These are phyloP conservation scores for Colletotrichum lupini DNA, from an alignment of 2,329 filamentous ascomycete genomes.

Conservation along the genomic window DNA sequence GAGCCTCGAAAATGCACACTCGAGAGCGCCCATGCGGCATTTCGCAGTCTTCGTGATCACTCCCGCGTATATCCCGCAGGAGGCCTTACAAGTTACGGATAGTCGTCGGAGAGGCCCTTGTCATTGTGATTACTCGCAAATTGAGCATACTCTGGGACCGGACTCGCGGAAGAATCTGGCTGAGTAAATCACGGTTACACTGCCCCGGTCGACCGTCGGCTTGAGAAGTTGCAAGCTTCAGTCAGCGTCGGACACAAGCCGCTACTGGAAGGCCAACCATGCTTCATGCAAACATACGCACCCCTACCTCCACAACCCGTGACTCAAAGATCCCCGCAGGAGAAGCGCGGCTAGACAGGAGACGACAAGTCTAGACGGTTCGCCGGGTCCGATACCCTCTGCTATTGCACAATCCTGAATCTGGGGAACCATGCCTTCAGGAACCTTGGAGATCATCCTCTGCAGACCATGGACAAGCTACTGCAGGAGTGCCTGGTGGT, in stretches of 20 bases:
- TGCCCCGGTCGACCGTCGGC: not conserved
- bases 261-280: not conserved
- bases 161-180: not conserved
- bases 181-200: not conserved
- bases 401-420: not conserved
- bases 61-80: not conserved
- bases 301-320: constrained; percentile 20
- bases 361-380: constrained; percentile 2
- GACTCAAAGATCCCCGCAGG: constrained; percentile 12
- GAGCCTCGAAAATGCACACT: not conserved
- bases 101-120: not conserved
- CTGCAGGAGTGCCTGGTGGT: constrained; percentile 8
- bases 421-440: constrained; percentile 4
- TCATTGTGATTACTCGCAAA: not conserved
- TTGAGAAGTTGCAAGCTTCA: not conserved
- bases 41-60: not conserved
- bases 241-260: not conserved
- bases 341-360: constrained; percentile 4
- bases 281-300: constrained; percentile 6
- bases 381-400: constrained; percentile 5
- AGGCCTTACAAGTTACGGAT: no score
- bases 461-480: not conserved
- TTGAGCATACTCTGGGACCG: not conserved
- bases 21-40: not conserved
- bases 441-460: not conserved